These are phyloP conservation scores for Suillus hirtellus DNA, from an alignment of 768 basidiomycete species.

Conservation along the genomic window DNA sequence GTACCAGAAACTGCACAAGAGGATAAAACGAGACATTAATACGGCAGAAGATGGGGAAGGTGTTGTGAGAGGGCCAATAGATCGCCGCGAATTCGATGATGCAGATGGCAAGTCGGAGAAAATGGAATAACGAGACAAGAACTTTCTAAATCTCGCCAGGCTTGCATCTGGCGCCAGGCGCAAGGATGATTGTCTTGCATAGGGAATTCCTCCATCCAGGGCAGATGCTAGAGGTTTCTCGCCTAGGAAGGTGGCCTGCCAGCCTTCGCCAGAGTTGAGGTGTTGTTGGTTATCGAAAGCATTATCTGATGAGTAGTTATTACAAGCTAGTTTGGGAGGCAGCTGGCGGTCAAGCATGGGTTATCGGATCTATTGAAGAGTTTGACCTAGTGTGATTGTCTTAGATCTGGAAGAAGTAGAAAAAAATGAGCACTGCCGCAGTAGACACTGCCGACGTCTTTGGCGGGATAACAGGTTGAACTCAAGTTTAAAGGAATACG, in stretches of 20 bases:
- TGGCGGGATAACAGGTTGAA: neutral
- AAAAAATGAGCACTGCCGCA: neutral
- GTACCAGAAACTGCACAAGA: slow-evolving; percentile 92
- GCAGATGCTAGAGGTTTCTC: slow-evolving; percentile 13
- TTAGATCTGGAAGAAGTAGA: neutral
- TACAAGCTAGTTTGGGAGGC: slow-evolving; percentile 9
- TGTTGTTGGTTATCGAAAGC: slow-evolving; percentile 20
- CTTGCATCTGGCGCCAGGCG: slow-evolving; percentile 16
- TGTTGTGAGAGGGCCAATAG: slow-evolving; percentile 20
- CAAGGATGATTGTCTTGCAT: slow-evolving; percentile 9
- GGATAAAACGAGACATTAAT: slow-evolving; percentile 57
- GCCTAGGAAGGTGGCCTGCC: slow-evolving; percentile 26
- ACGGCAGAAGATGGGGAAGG: slow-evolving; percentile 18
- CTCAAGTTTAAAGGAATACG: neutral
- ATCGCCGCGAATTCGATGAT: slow-evolving; percentile 27
- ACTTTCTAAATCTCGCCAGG: slow-evolving; percentile 18
- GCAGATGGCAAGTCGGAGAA: slow-evolving; percentile 22
- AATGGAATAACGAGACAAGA: slow-evolving; percentile 21
- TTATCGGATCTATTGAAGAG: neutral
- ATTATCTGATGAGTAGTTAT: slow-evolving; percentile 21
- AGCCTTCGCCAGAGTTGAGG: slow-evolving; percentile 17
- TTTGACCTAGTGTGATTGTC: neutral
- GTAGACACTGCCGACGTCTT: neutral
- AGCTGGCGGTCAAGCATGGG: slow-evolving; percentile 18
- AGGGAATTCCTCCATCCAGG: slow-evolving; percentile 11